Conservation (phyloP, 345 rosid species). For the Rubroshorea leprosula region DNA sequence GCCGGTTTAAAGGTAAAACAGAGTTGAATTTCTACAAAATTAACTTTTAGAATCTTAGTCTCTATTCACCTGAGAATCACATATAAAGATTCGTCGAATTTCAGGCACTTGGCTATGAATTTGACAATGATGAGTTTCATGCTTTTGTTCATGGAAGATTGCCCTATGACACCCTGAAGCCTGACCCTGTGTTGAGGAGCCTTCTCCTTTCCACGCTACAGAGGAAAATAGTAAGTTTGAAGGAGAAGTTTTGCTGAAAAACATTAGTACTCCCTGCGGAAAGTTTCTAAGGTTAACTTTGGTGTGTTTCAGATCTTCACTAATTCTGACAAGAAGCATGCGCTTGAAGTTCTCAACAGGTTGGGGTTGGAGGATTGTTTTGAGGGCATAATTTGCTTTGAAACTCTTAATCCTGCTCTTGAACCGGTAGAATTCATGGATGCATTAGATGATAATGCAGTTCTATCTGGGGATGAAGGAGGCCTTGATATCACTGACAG, state of each 20-base stretch:
- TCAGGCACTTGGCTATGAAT: conserved; percentile 80
- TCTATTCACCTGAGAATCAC: neutral
- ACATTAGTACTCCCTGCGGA: neutral
- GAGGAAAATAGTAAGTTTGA: conserved; percentile 60
- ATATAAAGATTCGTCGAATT: neutral
- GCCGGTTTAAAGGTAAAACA: conserved; percentile 74
- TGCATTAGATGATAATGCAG: conserved; percentile 21
- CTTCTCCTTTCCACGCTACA: conserved; percentile 80
- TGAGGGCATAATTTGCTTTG: conserved; percentile 76
- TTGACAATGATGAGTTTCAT: conserved; percentile 82
- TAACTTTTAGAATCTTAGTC: neutral
- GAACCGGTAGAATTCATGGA: conserved; percentile 19
- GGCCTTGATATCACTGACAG: conserved; percentile 1
- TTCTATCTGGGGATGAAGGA: conserved; percentile 8
- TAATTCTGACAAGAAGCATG: conserved; percentile 63
- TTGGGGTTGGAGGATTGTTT: conserved; percentile 73
- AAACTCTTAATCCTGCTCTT: conserved; percentile 59
- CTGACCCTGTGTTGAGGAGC: conserved; percentile 64
- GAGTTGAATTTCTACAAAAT: neutral
- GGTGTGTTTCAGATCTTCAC: conserved; percentile 57
- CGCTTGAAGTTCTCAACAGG: conserved; percentile 38
- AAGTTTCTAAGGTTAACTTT: conserved; percentile 5
- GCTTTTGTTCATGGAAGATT: conserved; percentile 76
- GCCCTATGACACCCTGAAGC: conserved; percentile 65
- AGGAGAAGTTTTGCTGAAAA: neutral